These are phyloP conservation scores for Diutina catenulata DNA, from an alignment of 1,139 yeast genomes.

Conservation along the genomic window DNA sequence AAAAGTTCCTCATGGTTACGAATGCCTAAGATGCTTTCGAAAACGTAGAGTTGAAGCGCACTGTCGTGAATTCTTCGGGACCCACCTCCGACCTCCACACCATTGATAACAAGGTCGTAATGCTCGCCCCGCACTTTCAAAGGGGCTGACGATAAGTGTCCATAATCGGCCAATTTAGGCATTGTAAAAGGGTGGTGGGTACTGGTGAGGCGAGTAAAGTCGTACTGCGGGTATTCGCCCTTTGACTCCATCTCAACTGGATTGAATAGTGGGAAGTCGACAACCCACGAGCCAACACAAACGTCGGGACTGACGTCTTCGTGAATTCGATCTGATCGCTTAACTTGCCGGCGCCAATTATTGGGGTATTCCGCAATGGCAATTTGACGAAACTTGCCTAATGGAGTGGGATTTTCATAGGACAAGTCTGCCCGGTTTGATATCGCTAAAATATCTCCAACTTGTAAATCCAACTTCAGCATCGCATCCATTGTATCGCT, in stretches of 20 bases:
- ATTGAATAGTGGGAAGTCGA: slow-evolving; percentile 80
- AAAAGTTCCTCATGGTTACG: slow-evolving; percentile 50
- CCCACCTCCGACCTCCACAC: slow-evolving; percentile 96
- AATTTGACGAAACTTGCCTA: slow-evolving; percentile 76
- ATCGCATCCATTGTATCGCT: too few species aligned
- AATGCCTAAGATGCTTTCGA: slow-evolving; percentile 45
- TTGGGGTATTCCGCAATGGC: slow-evolving; percentile 44
- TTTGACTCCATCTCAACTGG: slow-evolving; percentile 38
- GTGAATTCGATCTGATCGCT: too few species aligned
- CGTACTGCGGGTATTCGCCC: slow-evolving; percentile 49
- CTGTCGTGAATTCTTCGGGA: slow-evolving; percentile 91
- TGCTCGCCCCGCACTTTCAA: slow-evolving; percentile 78
- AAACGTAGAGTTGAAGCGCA: slow-evolving; percentile 57
- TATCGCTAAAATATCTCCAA: slow-evolving; percentile 70
- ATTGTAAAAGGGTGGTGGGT: slow-evolving; percentile 98
- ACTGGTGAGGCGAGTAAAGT: slow-evolving; percentile 37
- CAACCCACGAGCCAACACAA: slow-evolving; percentile 76
- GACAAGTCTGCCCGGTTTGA: slow-evolving; percentile 54
- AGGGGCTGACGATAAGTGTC: slow-evolving; percentile 41
- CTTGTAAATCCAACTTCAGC: slow-evolving; percentile 31
- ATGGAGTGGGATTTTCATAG: slow-evolving; percentile 92
- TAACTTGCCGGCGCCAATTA: slow-evolving; percentile 37
- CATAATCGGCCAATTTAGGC: slow-evolving; percentile 65
- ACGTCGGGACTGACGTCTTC: slow-evolving; percentile 10
- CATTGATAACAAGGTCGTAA: slow-evolving; percentile 87